Percentiles rank a stretch among this genome's conserved stretches.
Conservation (phyloP, 2,329 filamentous ascomycete species). For the Diplodia sapinea region DNA sequence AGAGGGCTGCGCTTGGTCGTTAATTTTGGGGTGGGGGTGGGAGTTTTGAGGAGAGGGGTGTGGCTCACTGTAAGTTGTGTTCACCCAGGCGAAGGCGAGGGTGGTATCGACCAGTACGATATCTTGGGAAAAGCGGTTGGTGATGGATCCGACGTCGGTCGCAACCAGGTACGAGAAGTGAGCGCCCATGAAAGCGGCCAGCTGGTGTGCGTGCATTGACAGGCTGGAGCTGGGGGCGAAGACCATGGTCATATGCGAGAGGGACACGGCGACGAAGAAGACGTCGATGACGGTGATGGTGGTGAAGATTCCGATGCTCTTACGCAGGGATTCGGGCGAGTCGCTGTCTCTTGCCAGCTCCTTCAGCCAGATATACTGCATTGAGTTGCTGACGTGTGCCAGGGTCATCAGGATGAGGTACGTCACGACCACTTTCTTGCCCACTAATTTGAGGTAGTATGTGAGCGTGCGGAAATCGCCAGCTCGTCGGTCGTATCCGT, state of each 20-base stretch:
- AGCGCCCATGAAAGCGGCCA: conserved; percentile 37
- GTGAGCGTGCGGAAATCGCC: conserved; percentile 24
- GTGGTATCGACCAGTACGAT: conserved; percentile 55
- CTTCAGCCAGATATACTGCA: conserved; percentile 30
- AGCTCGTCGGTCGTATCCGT: conserved; percentile 13
- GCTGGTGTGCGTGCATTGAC: conserved; percentile 1
- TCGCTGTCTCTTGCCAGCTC: conserved; percentile 8
- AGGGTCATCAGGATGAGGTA: background rate
- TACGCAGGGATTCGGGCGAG: background rate
- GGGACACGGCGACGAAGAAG: background rate
- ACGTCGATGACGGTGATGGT: conserved; percentile 17
- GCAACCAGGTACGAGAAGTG: conserved; percentile 52
- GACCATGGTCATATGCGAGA: conserved; percentile 12
- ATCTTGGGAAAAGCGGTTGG: conserved; percentile 58
- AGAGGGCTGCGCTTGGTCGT: background rate
- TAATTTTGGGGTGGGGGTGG: no score
- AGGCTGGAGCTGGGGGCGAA: conserved; percentile 8
- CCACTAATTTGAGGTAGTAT: conserved; percentile 25
- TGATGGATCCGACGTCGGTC: conserved; percentile 53
- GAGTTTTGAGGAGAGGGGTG: no score
- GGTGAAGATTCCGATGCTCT: conserved; percentile 19
- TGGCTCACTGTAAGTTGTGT: conserved; percentile 34
- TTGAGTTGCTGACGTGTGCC: background rate
- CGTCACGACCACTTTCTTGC: background rate
- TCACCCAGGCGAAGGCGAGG: conserved; percentile 45